Evolutionary conservation across 352 stramenopile genomes (phyloP), one percentile per base, ranked within the genome.

Genomic region (Globisporangium lucens): DNA sequence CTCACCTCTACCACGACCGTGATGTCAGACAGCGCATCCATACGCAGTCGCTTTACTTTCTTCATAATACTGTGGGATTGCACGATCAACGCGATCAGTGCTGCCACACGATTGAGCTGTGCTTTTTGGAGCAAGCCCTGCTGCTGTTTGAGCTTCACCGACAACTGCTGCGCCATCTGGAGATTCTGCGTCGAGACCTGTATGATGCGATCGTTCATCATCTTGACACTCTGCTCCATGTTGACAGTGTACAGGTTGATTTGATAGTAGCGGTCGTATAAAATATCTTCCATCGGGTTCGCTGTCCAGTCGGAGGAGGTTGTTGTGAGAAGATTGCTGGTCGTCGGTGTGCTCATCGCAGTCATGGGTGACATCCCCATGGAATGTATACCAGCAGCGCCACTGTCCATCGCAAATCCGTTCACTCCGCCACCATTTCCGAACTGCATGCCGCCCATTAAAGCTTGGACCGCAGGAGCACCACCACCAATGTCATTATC

Each of bases 21-120:
- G 7, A 94, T 88, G 66, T 94, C 77, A 12, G 71, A 73, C 0
- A 94, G 78, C 51, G 84, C 66, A 38, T 75, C 62, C 56, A 90
- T 56, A 9, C 77, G 82, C 17, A 94, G 47, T 47, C 68, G 56
- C 60, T 82, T 83, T 15, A 94, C 81, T 60, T 82, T 75, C 30
- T 53, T 22, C 59, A 94, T 85, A 46, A 92, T 79, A 3, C 75
- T 58, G 35, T 65, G 56, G 0, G 82, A 91, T 67, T 90, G 77
- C 33, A 90, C 74, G 30, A 94, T 69, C 8, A 88, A 72, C 3
- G 80, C 71, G 4, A 90, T 74, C 6, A 92, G 56, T 15, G 83
- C 30, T 29, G 76, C 69, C 33, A 78, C 70, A 0, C 87, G 75
- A 8, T 60, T 70, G 2, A 24, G 43, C 59, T 79, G 77, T 17